These are phyloP conservation scores for Trametes cubensis DNA, from an alignment of 768 basidiomycete genomes.

Conservation along the genomic window DNA sequence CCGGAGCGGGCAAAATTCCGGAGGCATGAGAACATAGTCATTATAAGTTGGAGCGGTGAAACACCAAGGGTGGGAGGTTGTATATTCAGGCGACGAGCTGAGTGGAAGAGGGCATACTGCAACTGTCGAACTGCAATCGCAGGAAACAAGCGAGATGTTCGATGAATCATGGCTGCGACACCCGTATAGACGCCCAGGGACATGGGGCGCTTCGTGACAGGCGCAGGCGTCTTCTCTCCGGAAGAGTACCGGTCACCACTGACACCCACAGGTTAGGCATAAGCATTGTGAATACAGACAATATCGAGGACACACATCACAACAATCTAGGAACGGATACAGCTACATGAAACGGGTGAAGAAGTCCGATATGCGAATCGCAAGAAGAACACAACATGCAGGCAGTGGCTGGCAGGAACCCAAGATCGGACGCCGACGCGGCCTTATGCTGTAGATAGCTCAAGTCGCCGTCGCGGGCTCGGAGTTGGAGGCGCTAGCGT, in stretches of 20 bases:
- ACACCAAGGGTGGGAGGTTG: too few species aligned
- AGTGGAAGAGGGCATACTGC: too few species aligned
- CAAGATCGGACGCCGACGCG: not conserved
- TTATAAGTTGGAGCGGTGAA: too few species aligned
- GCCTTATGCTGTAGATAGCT: not conserved
- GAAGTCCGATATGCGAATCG: slow-evolving; percentile 8
- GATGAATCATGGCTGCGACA: too few species aligned
- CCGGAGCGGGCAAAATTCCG: too few species aligned
- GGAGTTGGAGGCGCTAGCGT: not conserved
- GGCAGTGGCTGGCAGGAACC: not conserved
- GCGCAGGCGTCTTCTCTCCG: too few species aligned
- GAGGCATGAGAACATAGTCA: too few species aligned
- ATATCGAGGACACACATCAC: slow-evolving; percentile 2
- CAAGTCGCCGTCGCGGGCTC: slow-evolving; percentile 4
- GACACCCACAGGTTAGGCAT: slow-evolving; percentile 12
- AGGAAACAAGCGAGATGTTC: too few species aligned
- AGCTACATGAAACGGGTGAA: slow-evolving; percentile 4
- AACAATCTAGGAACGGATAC: slow-evolving; percentile 12
- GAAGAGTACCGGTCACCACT: not conserved
- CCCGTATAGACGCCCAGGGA: too few species aligned
- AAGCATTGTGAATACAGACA: not conserved
- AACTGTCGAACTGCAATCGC: too few species aligned
- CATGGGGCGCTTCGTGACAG: too few species aligned
- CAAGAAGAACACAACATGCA: not conserved
- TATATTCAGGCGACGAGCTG: too few species aligned